Percentiles rank a stretch among this genome's conserved stretches.
Conservation (phyloP, 2,329 filamentous ascomycete species). For the Clarireedia hainanense region DNA sequence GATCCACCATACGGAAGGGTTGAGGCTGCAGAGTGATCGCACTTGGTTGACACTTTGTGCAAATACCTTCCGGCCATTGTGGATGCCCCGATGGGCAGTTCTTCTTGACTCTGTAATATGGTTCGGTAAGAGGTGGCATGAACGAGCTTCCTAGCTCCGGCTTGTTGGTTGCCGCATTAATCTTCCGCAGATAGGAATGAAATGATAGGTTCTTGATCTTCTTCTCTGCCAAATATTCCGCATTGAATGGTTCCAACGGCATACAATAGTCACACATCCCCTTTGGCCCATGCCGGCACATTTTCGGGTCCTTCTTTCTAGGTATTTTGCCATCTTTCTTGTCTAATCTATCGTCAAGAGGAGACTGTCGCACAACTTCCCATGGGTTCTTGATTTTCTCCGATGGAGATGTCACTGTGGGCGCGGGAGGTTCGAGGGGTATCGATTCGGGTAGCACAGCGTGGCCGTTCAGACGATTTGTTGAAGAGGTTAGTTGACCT, state of each 20-base stretch:
- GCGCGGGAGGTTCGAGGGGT: slow-evolving; percentile 49
- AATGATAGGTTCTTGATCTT: slow-evolving; percentile 99
- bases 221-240: slow-evolving; percentile 83
- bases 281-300: slow-evolving; percentile 94
- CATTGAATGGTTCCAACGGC: slow-evolving; percentile 87
- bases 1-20: slow-evolving; percentile 92
- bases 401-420: slow-evolving; percentile 43
- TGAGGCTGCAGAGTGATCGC: slow-evolving; percentile 94
- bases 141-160: slow-evolving; percentile 89
- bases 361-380: slow-evolving; percentile 84
- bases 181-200: slow-evolving; percentile 87
- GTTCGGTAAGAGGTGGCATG: slow-evolving; percentile 89
- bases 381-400: slow-evolving; percentile 77
- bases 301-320: slow-evolving; percentile 64
- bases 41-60: slow-evolving; percentile 95
- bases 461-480: slow-evolving; percentile 71
- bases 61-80: slow-evolving; percentile 92
- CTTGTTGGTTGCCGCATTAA: slow-evolving; percentile 95
- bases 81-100: slow-evolving; percentile 92
- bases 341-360: slow-evolving; percentile 80
- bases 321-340: slow-evolving; percentile 84
- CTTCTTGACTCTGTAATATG: slow-evolving; percentile 80
- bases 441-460: slow-evolving; percentile 62
- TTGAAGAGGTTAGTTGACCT: slow-evolving; percentile 32
- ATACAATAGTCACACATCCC: slow-evolving; percentile 99